Conservation (phyloP, 2,329 filamentous ascomycete species). For the Colletotrichum lini region DNA sequence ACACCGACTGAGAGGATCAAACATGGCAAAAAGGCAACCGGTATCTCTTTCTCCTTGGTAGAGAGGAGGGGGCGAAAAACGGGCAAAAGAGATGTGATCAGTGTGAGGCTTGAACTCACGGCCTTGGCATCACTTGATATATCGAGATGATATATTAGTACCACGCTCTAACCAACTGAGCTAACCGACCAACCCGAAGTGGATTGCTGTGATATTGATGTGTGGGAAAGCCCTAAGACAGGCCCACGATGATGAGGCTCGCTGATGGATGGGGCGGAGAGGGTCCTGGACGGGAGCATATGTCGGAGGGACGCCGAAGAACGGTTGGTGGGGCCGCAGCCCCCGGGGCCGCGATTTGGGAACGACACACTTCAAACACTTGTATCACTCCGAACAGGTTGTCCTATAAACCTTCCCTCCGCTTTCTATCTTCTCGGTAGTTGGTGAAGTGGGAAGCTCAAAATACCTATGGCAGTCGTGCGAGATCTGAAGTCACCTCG, state of each 20-base stretch:
- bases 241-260: conserved; percentile 12
- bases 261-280: conserved; percentile 2
- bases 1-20: too few relatives aligned
- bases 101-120: conserved; percentile 41
- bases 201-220: neutral
- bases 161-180: conserved; percentile 42
- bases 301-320: neutral
- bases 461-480: too few relatives aligned
- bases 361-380: neutral
- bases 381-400: too few relatives aligned
- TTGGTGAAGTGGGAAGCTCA: too few relatives aligned
- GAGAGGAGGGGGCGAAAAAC: too few relatives aligned
- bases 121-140: conserved; percentile 38
- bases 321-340: neutral
- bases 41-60: too few relatives aligned
- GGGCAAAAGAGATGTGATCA: conserved; percentile 31
- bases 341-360: neutral
- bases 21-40: neutral
- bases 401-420: too few relatives aligned
- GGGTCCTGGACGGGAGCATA: neutral
- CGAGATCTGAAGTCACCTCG: neutral
- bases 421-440: too few relatives aligned
- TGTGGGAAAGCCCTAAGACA: conserved; percentile 14
- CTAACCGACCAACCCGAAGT: conserved; percentile 29
- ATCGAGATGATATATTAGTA: conserved; percentile 35